These are phyloP conservation scores for Mycena amicta DNA, from an alignment of 768 basidiomycete genomes.

Conservation along the genomic window DNA sequence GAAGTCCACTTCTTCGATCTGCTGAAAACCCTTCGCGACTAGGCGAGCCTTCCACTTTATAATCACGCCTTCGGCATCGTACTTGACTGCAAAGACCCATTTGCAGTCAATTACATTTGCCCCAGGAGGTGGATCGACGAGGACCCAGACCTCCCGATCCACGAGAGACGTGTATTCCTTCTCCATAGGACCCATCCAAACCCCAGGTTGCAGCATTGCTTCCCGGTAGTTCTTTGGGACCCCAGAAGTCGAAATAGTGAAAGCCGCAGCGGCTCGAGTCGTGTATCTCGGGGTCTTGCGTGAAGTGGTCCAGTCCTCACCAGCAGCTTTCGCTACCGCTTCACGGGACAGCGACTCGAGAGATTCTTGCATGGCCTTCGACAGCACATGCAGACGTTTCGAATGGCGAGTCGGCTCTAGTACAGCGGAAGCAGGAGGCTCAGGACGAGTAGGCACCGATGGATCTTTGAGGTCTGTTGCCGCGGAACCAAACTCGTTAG, in stretches of 20 bases:
- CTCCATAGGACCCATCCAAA: slow-evolving; percentile 15
- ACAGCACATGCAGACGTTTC: background rate
- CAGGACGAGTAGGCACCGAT: background rate
- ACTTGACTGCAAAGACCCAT: slow-evolving; percentile 38
- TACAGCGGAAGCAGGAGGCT: background rate
- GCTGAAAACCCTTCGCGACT: slow-evolving; percentile 24
- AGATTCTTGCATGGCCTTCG: slow-evolving; percentile 1
- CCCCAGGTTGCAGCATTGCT: slow-evolving; percentile 18
- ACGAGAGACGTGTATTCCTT: slow-evolving; percentile 2
- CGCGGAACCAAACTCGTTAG: background rate
- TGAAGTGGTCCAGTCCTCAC: slow-evolving; percentile 3
- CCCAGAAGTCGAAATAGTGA: background rate
- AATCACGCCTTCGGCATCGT: slow-evolving; percentile 33
- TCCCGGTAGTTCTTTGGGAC: slow-evolving; percentile 5
- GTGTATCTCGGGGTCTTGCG: background rate
- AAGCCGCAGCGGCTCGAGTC: background rate
- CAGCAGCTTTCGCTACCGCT: slow-evolving; percentile 6
- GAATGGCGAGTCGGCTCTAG: background rate
- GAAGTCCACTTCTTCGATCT: slow-evolving; percentile 32
- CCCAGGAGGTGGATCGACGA: slow-evolving; percentile 20
- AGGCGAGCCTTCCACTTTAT: slow-evolving; percentile 26
- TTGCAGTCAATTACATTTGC: slow-evolving; percentile 20
- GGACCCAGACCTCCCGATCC: slow-evolving; percentile 23
- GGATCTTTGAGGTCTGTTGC: background rate
- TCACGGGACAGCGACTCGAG: background rate